Evolutionary conservation across 345 rosid species (phyloP).

Genomic region (Brassica rapa): DNA sequence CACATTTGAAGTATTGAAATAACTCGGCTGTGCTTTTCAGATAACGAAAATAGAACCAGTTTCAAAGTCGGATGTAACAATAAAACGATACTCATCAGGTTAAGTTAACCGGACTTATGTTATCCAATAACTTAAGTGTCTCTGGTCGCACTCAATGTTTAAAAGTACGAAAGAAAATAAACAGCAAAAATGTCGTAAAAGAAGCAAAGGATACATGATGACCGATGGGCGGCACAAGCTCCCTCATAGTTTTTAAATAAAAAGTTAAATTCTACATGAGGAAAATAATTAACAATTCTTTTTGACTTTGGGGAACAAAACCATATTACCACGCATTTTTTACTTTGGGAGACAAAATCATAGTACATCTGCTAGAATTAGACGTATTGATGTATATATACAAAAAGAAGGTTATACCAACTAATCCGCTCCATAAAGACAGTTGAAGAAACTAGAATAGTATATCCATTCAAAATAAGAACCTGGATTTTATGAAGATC

Average conservation of each 20-base stretch:
- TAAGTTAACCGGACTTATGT: conserved; percentile 18
- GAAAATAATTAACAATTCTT: conserved; percentile 15
- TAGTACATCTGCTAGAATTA: neutral
- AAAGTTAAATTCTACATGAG: conserved; percentile 30
- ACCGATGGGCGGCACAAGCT: conserved; percentile 38
- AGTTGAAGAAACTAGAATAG: neutral
- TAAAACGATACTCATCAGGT: neutral
- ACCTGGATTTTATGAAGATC: neutral
- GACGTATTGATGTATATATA: neutral
- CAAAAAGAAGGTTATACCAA: conserved; percentile 14
- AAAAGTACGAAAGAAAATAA: neutral
- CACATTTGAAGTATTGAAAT: neutral
- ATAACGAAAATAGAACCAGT: neutral
- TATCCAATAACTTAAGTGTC: neutral
- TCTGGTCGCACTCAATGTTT: conserved; percentile 3
- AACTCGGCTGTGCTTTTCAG: neutral
- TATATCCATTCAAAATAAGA: neutral
- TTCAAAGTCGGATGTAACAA: neutral
- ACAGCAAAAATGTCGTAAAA: neutral
- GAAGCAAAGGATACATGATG: conserved; percentile 13
- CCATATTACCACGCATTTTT: conserved; percentile 23
- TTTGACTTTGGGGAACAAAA: conserved; percentile 17
- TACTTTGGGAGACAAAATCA: neutral
- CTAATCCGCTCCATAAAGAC: neutral
- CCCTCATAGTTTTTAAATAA: neutral